Percentiles rank a stretch among this genome's conserved stretches.
These are phyloP conservation scores for Clonostachys rhizophaga DNA, from an alignment of 2,329 filamentous ascomycete species.

Conservation along the genomic window DNA sequence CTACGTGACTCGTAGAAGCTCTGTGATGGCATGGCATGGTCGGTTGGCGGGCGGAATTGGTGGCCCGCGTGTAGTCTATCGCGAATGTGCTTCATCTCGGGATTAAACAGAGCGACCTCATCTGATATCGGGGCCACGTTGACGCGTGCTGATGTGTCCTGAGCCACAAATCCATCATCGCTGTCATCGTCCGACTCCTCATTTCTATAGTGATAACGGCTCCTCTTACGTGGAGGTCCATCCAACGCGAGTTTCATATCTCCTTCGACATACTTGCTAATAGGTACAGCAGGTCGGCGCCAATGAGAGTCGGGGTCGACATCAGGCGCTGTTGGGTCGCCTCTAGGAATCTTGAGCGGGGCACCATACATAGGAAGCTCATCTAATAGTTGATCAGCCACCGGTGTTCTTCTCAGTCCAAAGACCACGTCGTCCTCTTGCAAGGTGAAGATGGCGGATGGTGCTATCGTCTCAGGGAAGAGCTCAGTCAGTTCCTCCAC, in stretches of 20 bases:
- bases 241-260: constrained; percentile 67
- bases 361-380: constrained; percentile 78
- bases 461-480: constrained; percentile 50
- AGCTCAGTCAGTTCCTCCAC: constrained; percentile 30
- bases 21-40: constrained; percentile 85
- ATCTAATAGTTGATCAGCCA: constrained; percentile 70
- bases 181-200: constrained; percentile 63
- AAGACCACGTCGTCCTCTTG: constrained; percentile 79
- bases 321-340: constrained; percentile 52
- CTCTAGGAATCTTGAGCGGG: constrained; percentile 52
- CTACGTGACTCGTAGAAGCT: constrained; percentile 84
- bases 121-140: constrained; percentile 59
- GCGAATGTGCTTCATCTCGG: constrained; percentile 83
- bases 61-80: constrained; percentile 88
- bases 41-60: constrained; percentile 88
- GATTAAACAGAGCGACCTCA: constrained; percentile 82
- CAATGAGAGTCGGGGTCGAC: constrained; percentile 65
- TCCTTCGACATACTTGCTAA: constrained; percentile 83
- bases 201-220: constrained; percentile 76
- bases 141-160: constrained; percentile 29
- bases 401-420: constrained; percentile 67
- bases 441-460: constrained; percentile 79
- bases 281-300: constrained; percentile 72
- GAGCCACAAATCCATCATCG: constrained; percentile 48
- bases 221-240: constrained; percentile 68